These are phyloP conservation scores for Ceratocystis smalleyi DNA, from an alignment of 2,329 filamentous ascomycete genomes.

Conservation along the genomic window DNA sequence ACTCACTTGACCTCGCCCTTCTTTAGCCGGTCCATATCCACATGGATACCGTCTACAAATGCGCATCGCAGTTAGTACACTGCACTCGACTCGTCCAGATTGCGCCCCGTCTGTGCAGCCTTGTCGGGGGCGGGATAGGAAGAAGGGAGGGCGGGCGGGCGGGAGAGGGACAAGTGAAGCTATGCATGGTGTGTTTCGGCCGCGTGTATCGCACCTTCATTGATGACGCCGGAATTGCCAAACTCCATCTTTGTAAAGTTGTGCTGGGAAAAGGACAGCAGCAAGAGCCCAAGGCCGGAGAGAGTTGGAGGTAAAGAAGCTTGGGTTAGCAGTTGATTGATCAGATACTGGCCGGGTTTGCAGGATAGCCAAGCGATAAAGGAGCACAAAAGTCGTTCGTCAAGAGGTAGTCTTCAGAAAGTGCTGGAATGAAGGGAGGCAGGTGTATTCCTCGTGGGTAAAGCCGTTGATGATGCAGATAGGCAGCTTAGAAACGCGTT, in stretches of 20 bases:
- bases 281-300: not conserved
- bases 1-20: constrained; percentile 96
- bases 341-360: not conserved
- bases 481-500: constrained; percentile 5
- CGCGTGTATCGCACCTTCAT: constrained; percentile 37
- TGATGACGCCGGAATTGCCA: constrained; percentile 44
- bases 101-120: constrained; percentile 4
- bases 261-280: not conserved
- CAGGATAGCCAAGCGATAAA: not conserved
- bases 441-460: not conserved
- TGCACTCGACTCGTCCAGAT: not conserved
- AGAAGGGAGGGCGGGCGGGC: not conserved
- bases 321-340: not conserved
- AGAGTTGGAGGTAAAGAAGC: not conserved
- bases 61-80: constrained; percentile 17
- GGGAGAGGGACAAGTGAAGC: not conserved
- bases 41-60: constrained; percentile 80
- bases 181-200: not conserved
- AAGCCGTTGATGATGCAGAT: not conserved
- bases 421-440: not conserved
- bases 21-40: constrained; percentile 98
- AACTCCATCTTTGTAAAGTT: constrained; percentile 41
- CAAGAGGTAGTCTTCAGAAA: not conserved
- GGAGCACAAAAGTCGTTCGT: not conserved
- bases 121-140: constrained; percentile 11